Conservation (phyloP, 345 rosid species). For the Populus alba region DNA sequence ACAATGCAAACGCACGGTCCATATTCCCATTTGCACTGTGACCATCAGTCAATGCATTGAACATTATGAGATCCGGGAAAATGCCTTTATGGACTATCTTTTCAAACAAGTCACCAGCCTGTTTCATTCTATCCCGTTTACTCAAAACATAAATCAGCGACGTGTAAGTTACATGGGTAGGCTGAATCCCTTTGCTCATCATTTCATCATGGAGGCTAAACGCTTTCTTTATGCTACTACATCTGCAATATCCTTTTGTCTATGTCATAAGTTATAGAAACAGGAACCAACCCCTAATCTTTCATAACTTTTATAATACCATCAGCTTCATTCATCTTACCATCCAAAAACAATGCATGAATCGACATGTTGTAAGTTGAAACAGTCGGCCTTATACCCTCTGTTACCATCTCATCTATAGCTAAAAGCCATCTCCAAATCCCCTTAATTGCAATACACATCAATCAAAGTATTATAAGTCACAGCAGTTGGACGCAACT, state of each 20-base stretch:
- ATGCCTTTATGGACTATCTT: constrained; percentile 41
- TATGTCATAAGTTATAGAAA: constrained; percentile 76
- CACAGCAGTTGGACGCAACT: constrained; percentile 69
- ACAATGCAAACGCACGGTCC: constrained; percentile 57
- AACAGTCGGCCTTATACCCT: constrained; percentile 59
- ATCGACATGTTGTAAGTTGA: constrained; percentile 78
- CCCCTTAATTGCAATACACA: constrained; percentile 64
- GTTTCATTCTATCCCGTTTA: constrained; percentile 56
- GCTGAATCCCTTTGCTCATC: constrained; percentile 58
- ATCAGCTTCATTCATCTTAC: constrained; percentile 58
- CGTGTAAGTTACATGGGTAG: constrained; percentile 66
- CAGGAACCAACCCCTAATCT: constrained; percentile 53
- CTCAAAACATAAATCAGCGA: constrained; percentile 72
- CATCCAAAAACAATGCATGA: constrained; percentile 77
- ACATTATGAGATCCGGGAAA: constrained; percentile 65
- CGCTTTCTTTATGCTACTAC: constrained; percentile 69
- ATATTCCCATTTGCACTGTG: constrained; percentile 67
- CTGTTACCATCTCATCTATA: constrained; percentile 75
- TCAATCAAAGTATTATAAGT: constrained; percentile 77
- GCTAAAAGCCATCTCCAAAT: constrained; percentile 58
- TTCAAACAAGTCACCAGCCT: constrained; percentile 75
- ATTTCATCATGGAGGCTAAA: constrained; percentile 64
- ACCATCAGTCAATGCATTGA: constrained; percentile 75
- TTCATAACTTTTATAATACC: constrained; percentile 61
- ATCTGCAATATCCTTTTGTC: constrained; percentile 75